Base-by-base conservation (phyloP, 2,329 filamentous ascomycete species). In the Salinomyces thailandicus region DNA sequence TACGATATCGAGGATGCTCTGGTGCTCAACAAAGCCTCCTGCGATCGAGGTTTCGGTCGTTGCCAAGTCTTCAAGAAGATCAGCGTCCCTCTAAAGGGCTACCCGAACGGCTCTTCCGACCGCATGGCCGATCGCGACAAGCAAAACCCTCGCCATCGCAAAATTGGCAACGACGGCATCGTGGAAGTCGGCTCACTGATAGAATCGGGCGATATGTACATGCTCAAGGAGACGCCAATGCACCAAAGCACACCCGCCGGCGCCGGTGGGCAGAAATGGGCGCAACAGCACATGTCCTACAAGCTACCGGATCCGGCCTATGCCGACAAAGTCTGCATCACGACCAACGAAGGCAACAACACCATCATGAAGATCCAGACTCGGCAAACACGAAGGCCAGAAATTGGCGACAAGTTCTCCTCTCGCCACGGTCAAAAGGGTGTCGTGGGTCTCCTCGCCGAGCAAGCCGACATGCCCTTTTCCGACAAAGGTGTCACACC, bases 1-100 rank as follows among this genome's bases (percentile, higher is more conserved):
- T 98, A 98, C 63, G 91, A 98, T 76, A 98, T 98, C 50, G 91
- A 98, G 68, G 91, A 98, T 69, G 91, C 91, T 7, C 71, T 98
- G 13, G 89, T 98, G 2, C 61, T 98, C 43, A 98, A 98, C 68
- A 96, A 95, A 66, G 87, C 86, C 7, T 95, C 87, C 0, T 80
- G 86, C 40, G 93, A 98, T 52, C 77, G 91, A 51, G 93, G 91
- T 4, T 98, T 96, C 53, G 93, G 91, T 31, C 79, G 91, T 24
- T 96, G 91, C 54, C 93, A 98, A 57, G 91, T 96, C n/a, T 89
- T 95, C 71, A 81, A 89, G 49, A 98, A 98, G 62, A 85, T 91
- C 57, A 78, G 80, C 9, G 82, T 85, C 3, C 81, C 85, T 39
- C 68, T 98, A 38, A 87, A 91, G 58, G 82, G 81, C 48, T 96